Evolutionary conservation across 2,329 filamentous ascomycete species (phyloP).

Genomic region (Epicoccum sorghinum): DNA sequence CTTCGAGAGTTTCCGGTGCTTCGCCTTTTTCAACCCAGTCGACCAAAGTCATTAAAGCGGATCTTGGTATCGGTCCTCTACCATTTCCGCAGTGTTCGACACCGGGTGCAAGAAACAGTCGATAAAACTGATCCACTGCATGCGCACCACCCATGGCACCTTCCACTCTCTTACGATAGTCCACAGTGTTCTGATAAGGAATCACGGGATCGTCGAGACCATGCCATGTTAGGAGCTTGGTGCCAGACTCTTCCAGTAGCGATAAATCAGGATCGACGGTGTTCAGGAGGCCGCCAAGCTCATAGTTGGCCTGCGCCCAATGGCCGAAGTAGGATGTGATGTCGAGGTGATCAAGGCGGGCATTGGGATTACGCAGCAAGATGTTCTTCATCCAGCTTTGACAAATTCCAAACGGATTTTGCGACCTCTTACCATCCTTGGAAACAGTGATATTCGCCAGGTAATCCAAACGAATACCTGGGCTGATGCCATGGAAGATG

Average conservation of each 20-base stretch:
- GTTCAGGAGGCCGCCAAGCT: slow-evolving; percentile 32
- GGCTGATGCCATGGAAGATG: slow-evolving; percentile 21
- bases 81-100: slow-evolving; percentile 33
- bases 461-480: slow-evolving; percentile 18
- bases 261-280: slow-evolving; percentile 33
- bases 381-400: slow-evolving; percentile 27
- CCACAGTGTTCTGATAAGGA: slow-evolving; percentile 32
- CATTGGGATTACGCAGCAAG: slow-evolving; percentile 20
- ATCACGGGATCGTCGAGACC: slow-evolving; percentile 35
- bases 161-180: slow-evolving; percentile 33
- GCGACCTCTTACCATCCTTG: slow-evolving; percentile 23
- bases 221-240: slow-evolving; percentile 40
- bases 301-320: slow-evolving; percentile 25
- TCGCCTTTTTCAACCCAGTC: slow-evolving; percentile 39
- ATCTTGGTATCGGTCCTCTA: slow-evolving; percentile 24
- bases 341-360: slow-evolving; percentile 23
- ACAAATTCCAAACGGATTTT: slow-evolving; percentile 24
- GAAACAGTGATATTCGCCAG: slow-evolving; percentile 21
- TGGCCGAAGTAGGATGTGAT: slow-evolving; percentile 20
- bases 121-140: slow-evolving; percentile 37
- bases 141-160: slow-evolving; percentile 30
- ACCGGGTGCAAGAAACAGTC: slow-evolving; percentile 41
- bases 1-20: slow-evolving; percentile 32
- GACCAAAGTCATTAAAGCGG: slow-evolving; percentile 27
- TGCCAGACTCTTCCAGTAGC: slow-evolving; percentile 26